These are phyloP conservation scores for Haplosporangium sp. DNA, from an alignment of 371 early-diverging fungal genomes.

Conservation along the genomic window DNA sequence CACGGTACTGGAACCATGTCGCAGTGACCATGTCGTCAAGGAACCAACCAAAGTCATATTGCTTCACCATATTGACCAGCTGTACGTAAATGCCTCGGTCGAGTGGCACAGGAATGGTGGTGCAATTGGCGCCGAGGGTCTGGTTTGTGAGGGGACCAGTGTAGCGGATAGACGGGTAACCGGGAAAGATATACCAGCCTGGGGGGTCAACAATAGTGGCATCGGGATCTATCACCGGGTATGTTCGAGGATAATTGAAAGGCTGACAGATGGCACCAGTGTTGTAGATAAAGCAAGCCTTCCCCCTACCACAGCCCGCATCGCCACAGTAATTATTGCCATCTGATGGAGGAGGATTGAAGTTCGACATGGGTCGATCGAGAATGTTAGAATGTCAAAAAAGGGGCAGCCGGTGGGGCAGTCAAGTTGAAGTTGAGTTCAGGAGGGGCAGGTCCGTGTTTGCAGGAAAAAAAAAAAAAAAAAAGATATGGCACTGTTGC, in stretches of 20 bases:
- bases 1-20: conserved; percentile 39
- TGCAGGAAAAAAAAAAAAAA: too few relatives aligned
- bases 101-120: conserved; percentile 29
- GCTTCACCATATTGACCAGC: conserved; percentile 1
- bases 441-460: too few relatives aligned
- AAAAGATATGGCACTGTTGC: too few relatives aligned
- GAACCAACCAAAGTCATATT: conserved; percentile 23
- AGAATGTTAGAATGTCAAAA: not conserved
- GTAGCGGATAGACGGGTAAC: conserved; percentile 36
- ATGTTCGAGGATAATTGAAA: conserved; percentile 4
- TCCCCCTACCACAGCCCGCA: not conserved
- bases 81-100: not conserved
- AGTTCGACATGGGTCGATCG: conserved; percentile 15
- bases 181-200: conserved; percentile 23
- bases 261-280: conserved; percentile 28
- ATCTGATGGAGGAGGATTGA: conserved; percentile 32
- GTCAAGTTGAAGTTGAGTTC: too few relatives aligned
- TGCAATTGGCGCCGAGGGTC: conserved; percentile 30
- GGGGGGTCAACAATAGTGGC: conserved; percentile 13
- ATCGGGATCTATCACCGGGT: conserved; percentile 4
- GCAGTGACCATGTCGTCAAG: too few relatives aligned
- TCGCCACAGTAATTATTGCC: conserved; percentile 9
- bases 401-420: too few relatives aligned
- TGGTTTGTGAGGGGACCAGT: conserved; percentile 26
- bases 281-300: conserved; percentile 27